phyloP scores from a whole-genome alignment of 2,329 filamentous ascomycete genomes.

The Botrytis tulipae region DNA sequence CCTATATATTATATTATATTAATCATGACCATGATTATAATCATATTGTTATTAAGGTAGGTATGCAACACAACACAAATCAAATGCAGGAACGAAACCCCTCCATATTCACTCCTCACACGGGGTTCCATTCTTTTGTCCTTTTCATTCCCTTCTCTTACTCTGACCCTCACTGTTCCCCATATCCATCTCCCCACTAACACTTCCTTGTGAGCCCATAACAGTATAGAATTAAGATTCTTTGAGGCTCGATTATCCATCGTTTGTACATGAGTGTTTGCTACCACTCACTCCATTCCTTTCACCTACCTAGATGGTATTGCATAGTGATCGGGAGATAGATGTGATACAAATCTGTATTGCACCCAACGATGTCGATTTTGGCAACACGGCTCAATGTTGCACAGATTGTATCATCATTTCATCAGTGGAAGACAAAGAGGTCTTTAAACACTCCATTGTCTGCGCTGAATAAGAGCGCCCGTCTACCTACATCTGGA shows the following conservation, averaged over 20 bases:
- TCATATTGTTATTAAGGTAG: not conserved
- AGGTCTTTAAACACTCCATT: not conserved
- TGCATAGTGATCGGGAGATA: not conserved
- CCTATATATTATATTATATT: not conserved
- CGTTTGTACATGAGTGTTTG: not conserved
- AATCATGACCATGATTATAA: not conserved
- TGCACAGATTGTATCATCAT: not conserved
- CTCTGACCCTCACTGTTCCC: not conserved
- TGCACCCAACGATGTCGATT: not conserved
- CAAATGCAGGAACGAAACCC: not conserved
- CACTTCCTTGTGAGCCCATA: not conserved
- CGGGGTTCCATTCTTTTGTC: not conserved
- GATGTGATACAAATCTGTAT: not conserved
- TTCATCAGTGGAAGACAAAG: not conserved
- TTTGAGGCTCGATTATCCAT: not conserved
- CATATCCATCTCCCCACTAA: not conserved
- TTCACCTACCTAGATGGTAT: not conserved
- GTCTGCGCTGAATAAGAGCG: not conserved
- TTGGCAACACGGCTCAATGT: not conserved
- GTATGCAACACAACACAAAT: no score
- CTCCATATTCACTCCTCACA: not conserved
- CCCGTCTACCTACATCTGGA: not conserved
- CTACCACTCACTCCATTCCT: not conserved
- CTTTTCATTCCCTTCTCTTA: not conserved
- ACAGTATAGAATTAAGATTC: not conserved